Evolutionary conservation across 352 stramenopile species (phyloP).

Genomic region (Globisporangium parvum): DNA sequence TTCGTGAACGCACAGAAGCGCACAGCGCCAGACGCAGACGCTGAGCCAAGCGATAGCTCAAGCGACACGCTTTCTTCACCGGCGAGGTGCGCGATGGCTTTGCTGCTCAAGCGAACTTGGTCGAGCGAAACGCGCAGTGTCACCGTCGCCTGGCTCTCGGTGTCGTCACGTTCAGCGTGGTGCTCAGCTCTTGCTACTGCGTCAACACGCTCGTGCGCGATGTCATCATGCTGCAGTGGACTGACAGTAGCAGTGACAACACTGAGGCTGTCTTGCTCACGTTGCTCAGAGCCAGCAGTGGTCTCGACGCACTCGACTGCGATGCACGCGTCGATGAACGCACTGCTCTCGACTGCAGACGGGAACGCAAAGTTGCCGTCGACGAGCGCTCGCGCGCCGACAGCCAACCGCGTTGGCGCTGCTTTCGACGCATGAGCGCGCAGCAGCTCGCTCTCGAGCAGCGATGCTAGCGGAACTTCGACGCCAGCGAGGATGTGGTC

Average conservation of each 20-base stretch:
- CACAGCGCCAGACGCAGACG: conserved; percentile 16
- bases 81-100: conserved; percentile 19
- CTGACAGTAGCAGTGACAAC: neutral
- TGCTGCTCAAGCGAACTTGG: conserved; percentile 23
- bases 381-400: conserved; percentile 12
- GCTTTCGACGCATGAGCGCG: neutral
- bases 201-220: neutral
- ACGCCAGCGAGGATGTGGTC: conserved; percentile 52
- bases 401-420: neutral
- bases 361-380: conserved; percentile 42
- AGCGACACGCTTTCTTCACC: conserved; percentile 33
- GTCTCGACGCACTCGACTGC: conserved; percentile 18
- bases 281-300: neutral
- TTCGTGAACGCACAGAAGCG: conserved; percentile 35
- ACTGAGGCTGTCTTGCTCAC: no score
- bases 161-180: no score
- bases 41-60: conserved; percentile 22
- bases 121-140: conserved; percentile 23
- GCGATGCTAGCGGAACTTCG: conserved; percentile 34
- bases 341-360: conserved; percentile 19
- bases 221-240: neutral
- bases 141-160: no score
- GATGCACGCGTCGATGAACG: conserved; percentile 27
- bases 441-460: conserved; percentile 26
- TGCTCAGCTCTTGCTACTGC: neutral